Base-by-base conservation (phyloP, 2,329 filamentous ascomycete genomes). In the Verticillium alfalfae region DNA sequence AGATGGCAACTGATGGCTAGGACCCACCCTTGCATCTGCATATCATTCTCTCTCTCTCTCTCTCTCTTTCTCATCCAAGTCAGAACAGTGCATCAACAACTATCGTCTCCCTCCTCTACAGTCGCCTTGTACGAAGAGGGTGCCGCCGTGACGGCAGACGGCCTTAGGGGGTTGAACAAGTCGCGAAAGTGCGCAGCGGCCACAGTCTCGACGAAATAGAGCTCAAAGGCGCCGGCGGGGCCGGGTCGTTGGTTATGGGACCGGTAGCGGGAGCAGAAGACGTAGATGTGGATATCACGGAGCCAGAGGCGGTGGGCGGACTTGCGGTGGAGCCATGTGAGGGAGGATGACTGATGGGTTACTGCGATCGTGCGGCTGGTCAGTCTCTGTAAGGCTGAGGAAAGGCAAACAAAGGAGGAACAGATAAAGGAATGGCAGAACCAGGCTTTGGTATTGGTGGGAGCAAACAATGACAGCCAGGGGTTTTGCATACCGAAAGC, bases 231-330 rank as follows among this genome's bases (percentile, higher is more conserved):
- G 6, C 80, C 79, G 2, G 71, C 67, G 55, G 73, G 75, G 56
- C 79, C 81, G 58, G 78, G 78, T 5, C 84, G 79, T 72, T 84
- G 82, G 56, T 77, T 76, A 60, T 79, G 76, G 63, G 84, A 79
- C 8, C 78, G 77, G 66, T 88, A 88, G 1, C 77, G 72, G n/a
- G 80, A 73, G 67, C 80, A 84, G 69, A 88, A 88, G 8, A 87
- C 80, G 68, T 86, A 87, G 0, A 84, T 78, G 61, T 84, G 79
- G 16, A 88, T 70, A 63, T 85, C 81, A 38, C 76, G 78, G 2
- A 88, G 71, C 73, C 79, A 80, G 62, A 88, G 72, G 31, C 78
- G 75, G 61, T 78, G 77, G 13, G 71, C 72, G 13, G 76, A 77
- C 45, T 79, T 78, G 55, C 78, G 81, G 36, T 77, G 75, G 26